Evolutionary conservation across 2,329 filamentous ascomycete genomes (phyloP).

Genomic region (Clarireedia homoeocarpa): DNA sequence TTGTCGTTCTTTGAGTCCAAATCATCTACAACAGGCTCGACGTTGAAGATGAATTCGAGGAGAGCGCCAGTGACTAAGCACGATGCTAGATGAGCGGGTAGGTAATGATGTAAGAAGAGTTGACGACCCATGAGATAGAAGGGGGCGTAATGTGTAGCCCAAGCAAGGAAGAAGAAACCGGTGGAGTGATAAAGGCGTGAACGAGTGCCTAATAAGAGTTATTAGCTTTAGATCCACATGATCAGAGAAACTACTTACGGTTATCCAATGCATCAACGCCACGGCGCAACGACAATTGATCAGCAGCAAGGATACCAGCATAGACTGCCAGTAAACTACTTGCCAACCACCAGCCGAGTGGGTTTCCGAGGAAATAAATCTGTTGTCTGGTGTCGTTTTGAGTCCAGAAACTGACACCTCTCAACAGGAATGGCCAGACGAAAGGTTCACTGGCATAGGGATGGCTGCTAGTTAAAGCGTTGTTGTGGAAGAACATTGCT

Average conservation of each 20-base stretch:
- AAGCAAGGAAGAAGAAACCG: constrained; percentile 97
- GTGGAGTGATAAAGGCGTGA: constrained; percentile 96
- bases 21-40: constrained; percentile 62
- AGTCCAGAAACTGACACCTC: constrained; percentile 99
- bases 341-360: constrained; percentile 93
- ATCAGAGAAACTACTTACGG: constrained; percentile 53
- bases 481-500: constrained; percentile 99
- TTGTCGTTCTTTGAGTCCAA: constrained; percentile 37
- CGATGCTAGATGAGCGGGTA: constrained; percentile 88
- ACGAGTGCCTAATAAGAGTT: constrained; percentile 58
- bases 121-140: constrained; percentile 98
- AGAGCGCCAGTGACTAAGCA: constrained; percentile 83
- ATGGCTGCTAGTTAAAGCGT: constrained; percentile 91
- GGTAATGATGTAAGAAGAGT: constrained; percentile 95
- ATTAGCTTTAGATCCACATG: constrained; percentile 25
- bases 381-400: constrained; percentile 90
- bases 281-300: constrained; percentile 87
- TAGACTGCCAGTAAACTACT: constrained; percentile 91
- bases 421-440: constrained; percentile 95
- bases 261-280: constrained; percentile 89
- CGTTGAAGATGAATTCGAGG: constrained; percentile 92
- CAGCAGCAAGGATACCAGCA: constrained; percentile 81
- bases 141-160: constrained; percentile 94
- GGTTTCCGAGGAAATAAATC: constrained; percentile 98
- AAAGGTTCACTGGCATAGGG: constrained; percentile 92